Percentiles rank a stretch among this genome's conserved stretches.
Evolutionary conservation across 2,329 filamentous ascomycete species (phyloP).

Genomic region (Falciphora oryzae): DNA sequence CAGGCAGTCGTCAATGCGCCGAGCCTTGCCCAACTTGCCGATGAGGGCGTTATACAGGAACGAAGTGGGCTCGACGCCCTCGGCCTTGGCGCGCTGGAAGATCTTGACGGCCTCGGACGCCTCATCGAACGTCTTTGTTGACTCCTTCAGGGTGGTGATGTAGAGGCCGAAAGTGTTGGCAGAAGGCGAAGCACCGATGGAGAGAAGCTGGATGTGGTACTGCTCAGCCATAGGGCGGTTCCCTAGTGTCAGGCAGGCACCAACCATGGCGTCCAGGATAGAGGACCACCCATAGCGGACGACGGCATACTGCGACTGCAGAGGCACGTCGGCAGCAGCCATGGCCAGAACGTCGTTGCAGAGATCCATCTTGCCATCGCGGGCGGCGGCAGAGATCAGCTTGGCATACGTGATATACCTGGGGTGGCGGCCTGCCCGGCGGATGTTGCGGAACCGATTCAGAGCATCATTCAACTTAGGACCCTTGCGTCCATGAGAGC

Average conservation of each 20-base stretch:
- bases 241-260: conserved; percentile 78
- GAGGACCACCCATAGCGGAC: conserved; percentile 95
- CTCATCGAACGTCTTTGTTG: conserved; percentile 95
- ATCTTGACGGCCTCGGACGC: conserved; percentile 96
- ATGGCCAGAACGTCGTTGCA: conserved; percentile 84
- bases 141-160: conserved; percentile 98
- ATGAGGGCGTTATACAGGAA: conserved; percentile 98
- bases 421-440: conserved; percentile 82
- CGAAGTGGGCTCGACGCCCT: conserved; percentile 91
- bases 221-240: conserved; percentile 75
- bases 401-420: conserved; percentile 97
- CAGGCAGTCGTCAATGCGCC: conserved; percentile 94
- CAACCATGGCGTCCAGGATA: conserved; percentile 94
- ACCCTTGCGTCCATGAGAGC: conserved; percentile 64
- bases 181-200: conserved; percentile 85
- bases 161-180: conserved; percentile 98
- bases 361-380: conserved; percentile 73
- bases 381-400: conserved; percentile 83
- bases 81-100: conserved; percentile 86
- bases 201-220: conserved; percentile 85
- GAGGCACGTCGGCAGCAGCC: conserved; percentile 82
- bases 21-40: conserved; percentile 95
- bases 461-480: conserved; percentile 75
- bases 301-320: conserved; percentile 74
- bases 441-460: conserved; percentile 84